These are phyloP conservation scores for Coniosporium apollinis DNA, from an alignment of 495 filamentous ascomycete species.

Conservation along the genomic window DNA sequence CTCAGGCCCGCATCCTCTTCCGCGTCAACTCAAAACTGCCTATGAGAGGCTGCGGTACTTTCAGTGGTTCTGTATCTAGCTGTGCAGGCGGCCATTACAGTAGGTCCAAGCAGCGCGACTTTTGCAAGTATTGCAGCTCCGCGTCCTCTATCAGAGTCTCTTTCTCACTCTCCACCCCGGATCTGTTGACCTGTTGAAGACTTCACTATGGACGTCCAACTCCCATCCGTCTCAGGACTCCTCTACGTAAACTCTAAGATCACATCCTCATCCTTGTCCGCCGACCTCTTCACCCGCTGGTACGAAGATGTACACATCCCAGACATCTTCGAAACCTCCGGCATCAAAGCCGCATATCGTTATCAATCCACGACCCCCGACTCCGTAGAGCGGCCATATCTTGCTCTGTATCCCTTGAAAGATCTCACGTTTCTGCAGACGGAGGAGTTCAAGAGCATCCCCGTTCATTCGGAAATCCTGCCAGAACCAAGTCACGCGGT, in stretches of 20 bases:
- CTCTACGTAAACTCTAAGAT: constrained; percentile 14
- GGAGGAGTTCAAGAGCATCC: constrained; percentile 11
- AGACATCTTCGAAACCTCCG: constrained; percentile 10
- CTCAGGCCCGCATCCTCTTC: too few species aligned
- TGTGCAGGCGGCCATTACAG: too few species aligned
- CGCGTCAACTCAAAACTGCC: too few species aligned
- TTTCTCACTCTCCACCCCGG: too few species aligned
- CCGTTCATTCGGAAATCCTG: constrained; percentile 6
- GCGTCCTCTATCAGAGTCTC: too few species aligned
- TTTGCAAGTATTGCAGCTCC: too few species aligned
- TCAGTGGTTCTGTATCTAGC: too few species aligned
- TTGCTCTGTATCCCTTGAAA: constrained; percentile 12
- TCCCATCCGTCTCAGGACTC: too few species aligned
- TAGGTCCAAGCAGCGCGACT: too few species aligned
- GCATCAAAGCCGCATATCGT: constrained; percentile 11
- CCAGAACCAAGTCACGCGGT: constrained; percentile 9
- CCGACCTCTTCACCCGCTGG: constrained; percentile 10
- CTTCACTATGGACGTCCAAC: too few species aligned
- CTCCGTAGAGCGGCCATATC: constrained; percentile 9
- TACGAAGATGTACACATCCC: constrained; percentile 16
- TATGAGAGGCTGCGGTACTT: too few species aligned
- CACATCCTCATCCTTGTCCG: constrained; percentile 3
- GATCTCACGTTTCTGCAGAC: constrained; percentile 11
- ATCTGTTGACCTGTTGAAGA: too few species aligned
- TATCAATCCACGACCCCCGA: constrained; percentile 6